A percentile compares a stretch with the other conserved stretches of the same genome.
phyloP scores from a whole-genome alignment of 2,329 filamentous ascomycete genomes.

The Neopestalotiopsis sp. region DNA sequence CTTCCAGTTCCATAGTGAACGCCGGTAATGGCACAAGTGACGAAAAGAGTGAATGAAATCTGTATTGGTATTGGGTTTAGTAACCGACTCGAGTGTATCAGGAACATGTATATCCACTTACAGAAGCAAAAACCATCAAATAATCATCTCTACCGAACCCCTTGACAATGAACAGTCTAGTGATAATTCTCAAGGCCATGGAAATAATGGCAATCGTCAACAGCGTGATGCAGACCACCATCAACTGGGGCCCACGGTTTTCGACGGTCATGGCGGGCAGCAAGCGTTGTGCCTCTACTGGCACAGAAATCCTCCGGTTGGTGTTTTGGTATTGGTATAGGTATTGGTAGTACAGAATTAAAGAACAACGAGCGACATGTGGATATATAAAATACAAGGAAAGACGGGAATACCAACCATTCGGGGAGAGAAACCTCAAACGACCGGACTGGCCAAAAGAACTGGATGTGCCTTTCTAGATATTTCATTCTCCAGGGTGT shows the following conservation, averaged over 20 bases:
- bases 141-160: conserved; percentile 20
- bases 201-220: conserved; percentile 16
- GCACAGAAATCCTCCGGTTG: background rate
- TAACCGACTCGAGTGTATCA: background rate
- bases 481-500: conserved; percentile 5
- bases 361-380: conserved; percentile 7
- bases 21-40: conserved; percentile 19
- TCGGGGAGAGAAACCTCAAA: background rate
- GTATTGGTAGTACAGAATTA: background rate
- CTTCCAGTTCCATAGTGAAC: conserved; percentile 21
- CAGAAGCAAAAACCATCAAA: conserved; percentile 20
- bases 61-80: background rate
- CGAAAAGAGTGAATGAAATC: conserved; percentile 19
- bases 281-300: background rate
- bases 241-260: conserved; percentile 19
- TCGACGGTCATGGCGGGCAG: conserved; percentile 10
- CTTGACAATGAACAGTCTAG: conserved; percentile 18
- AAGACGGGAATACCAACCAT: background rate
- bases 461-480: conserved; percentile 9
- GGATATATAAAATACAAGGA: conserved; percentile 5
- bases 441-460: background rate
- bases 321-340: background rate
- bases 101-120: background rate
- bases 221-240: conserved; percentile 18
- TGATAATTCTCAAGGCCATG: conserved; percentile 13